Percentiles rank a stretch among this genome's conserved stretches.
Conservation (phyloP, 75 land plant species). For the Ceratopteris richardii region DNA sequence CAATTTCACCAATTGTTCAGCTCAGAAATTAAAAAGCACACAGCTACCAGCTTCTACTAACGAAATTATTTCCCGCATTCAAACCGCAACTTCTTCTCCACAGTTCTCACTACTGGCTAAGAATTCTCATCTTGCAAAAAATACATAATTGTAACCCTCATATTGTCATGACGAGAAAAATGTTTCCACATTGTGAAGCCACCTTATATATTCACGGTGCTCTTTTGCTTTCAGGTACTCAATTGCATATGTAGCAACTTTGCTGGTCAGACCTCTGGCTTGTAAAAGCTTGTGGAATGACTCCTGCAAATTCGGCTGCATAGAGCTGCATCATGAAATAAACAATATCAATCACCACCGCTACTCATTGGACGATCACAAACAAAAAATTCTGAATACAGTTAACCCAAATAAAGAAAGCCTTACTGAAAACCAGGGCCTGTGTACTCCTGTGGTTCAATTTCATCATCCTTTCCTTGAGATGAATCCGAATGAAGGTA, state of each 20-base stretch:
- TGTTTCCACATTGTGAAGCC: constrained; percentile 19
- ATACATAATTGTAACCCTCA: no score
- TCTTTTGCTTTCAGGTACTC: constrained; percentile 26
- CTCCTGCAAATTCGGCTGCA: constrained; percentile 22
- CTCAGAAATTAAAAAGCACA: no score
- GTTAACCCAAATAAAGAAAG: no score
- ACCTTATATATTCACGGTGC: constrained; percentile 24
- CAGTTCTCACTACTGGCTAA: no score
- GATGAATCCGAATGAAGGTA: not conserved
- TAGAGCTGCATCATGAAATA: constrained; percentile 11
- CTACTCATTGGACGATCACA: no score
- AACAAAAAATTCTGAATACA: no score
- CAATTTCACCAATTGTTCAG: no score
- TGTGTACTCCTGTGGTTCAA: constrained; percentile 3
- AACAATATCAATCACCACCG: not conserved
- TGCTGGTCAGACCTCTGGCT: constrained; percentile 19
- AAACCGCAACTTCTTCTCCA: no score
- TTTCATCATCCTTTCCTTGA: not conserved
- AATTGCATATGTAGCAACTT: constrained; percentile 16
- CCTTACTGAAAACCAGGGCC: constrained; percentile 32
- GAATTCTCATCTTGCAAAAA: no score
- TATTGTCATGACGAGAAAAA: constrained; percentile 16
- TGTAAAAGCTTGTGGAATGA: constrained; percentile 20
- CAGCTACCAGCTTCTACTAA: no score
- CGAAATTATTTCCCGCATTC: no score